Percentiles rank a stretch among this genome's conserved stretches.
phyloP scores from a whole-genome alignment of 176 grass and related monocot genomes.

The Bolboschoenus planiculmis region DNA sequence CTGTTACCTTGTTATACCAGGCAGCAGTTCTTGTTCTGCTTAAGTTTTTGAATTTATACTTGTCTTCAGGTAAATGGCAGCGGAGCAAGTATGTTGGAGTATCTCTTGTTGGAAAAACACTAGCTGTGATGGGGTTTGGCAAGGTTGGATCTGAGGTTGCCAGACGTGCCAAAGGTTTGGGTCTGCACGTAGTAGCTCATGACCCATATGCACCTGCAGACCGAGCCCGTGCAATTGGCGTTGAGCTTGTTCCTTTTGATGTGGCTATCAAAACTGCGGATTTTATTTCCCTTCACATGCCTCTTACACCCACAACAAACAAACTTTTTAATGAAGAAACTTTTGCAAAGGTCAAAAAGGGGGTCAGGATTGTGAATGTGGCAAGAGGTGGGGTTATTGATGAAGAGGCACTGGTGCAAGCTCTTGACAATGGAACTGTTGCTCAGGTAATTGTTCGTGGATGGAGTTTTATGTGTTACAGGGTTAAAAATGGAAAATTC shows the following conservation, averaged over 20 bases:
- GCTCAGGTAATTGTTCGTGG: conserved; percentile 47
- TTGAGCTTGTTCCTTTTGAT: conserved; percentile 80
- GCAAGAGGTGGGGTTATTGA: conserved; percentile 90
- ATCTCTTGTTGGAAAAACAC: conserved; percentile 72
- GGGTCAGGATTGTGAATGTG: conserved; percentile 82
- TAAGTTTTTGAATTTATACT: neutral
- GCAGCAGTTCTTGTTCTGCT: neutral
- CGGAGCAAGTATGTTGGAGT: conserved; percentile 74
- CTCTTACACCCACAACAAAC: conserved; percentile 58
- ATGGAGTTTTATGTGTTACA: neutral
- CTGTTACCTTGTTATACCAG: neutral
- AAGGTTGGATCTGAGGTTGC: conserved; percentile 96
- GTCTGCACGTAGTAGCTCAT: conserved; percentile 69
- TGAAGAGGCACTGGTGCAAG: conserved; percentile 74
- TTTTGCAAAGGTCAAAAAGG: conserved; percentile 68
- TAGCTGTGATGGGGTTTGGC: conserved; percentile 85
- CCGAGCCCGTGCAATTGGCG: conserved; percentile 67
- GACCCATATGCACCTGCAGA: conserved; percentile 81
- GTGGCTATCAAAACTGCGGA: conserved; percentile 70
- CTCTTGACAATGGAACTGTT: conserved; percentile 71
- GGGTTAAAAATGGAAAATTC: too few species aligned
- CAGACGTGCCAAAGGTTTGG: conserved; percentile 66
- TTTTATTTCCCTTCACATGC: conserved; percentile 93
- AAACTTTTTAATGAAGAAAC: conserved; percentile 81
- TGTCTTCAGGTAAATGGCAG: conserved; percentile 70